A percentile compares a stretch with the other conserved stretches of the same genome.
Conservation (phyloP, 2,329 filamentous ascomycete genomes). For the Colletotrichum somersetense region DNA sequence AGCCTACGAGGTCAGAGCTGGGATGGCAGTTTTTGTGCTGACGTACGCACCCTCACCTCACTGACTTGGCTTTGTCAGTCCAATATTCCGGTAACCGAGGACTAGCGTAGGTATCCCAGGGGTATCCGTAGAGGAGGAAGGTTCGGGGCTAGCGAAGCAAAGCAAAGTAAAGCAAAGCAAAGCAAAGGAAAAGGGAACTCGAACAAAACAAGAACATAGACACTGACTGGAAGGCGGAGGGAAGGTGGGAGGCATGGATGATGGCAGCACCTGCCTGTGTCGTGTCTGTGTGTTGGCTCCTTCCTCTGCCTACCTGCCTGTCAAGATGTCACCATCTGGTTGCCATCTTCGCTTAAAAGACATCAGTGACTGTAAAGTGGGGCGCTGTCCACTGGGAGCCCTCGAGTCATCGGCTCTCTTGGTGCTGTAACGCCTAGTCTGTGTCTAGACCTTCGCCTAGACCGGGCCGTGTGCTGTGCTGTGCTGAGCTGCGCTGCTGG, state of each 20-base stretch:
- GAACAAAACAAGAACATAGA: neutral
- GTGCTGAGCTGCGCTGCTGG: too few relatives aligned
- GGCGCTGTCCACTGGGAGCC: neutral
- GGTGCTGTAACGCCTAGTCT: neutral
- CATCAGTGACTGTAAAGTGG: slow-evolving; percentile 26
- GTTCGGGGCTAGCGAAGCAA: neutral
- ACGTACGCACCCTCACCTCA: too few relatives aligned
- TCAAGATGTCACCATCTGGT: slow-evolving; percentile 34
- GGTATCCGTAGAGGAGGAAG: neutral
- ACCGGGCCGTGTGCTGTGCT: neutral
- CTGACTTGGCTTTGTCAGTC: neutral
- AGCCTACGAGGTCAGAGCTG: slow-evolving; percentile 15
- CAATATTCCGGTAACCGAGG: neutral
- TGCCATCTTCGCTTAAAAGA: slow-evolving; percentile 21
- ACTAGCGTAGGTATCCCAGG: neutral
- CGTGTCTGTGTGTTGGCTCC: slow-evolving; percentile 5
- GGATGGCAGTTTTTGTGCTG: slow-evolving; percentile 24
- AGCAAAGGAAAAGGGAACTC: neutral
- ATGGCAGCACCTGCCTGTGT: too few relatives aligned
- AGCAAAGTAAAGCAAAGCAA: neutral
- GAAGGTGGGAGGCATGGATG: too few relatives aligned
- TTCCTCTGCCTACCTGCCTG: slow-evolving; percentile 3
- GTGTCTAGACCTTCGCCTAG: neutral
- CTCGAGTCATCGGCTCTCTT: neutral
- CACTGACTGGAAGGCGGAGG: neutral